Percentiles rank a stretch among this genome's conserved stretches.
These are phyloP conservation scores for Lentinula lateritia DNA, from an alignment of 768 basidiomycete genomes.

Conservation along the genomic window DNA sequence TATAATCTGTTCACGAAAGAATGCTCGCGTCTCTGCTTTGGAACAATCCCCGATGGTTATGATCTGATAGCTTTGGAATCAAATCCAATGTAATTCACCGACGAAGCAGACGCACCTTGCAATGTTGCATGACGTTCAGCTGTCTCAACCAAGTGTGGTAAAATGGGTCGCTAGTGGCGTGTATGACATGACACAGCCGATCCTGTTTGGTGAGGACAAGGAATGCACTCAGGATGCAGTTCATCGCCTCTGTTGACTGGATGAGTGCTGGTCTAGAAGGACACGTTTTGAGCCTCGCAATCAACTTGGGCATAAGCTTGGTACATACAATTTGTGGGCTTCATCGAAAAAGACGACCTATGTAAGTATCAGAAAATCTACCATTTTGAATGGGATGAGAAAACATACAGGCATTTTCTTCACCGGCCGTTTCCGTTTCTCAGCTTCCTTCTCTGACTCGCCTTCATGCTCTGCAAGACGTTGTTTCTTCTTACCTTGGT, in stretches of 20 bases:
- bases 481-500: neutral
- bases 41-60: constrained; percentile 78
- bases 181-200: constrained; percentile 76
- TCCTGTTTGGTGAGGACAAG: constrained; percentile 86
- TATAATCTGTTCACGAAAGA: constrained; percentile 58
- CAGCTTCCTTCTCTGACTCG: constrained; percentile 23
- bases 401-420: constrained; percentile 67
- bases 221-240: constrained; percentile 79
- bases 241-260: constrained; percentile 76
- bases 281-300: neutral
- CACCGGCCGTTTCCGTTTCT: constrained; percentile 26
- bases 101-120: constrained; percentile 45
- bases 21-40: constrained; percentile 62
- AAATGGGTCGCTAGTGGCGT: constrained; percentile 80
- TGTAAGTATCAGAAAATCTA: neutral
- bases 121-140: constrained; percentile 77
- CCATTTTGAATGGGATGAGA: neutral
- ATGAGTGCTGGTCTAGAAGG: constrained; percentile 62
- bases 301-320: too few species aligned
- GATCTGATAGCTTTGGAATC: constrained; percentile 33
- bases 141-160: constrained; percentile 82
- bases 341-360: constrained; percentile 77
- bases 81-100: neutral
- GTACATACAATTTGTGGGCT: constrained; percentile 69
- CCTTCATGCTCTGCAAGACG: constrained; percentile 20